These are phyloP conservation scores for Ramichloridium luteum DNA, from an alignment of 2,329 filamentous ascomycete species.

Conservation along the genomic window DNA sequence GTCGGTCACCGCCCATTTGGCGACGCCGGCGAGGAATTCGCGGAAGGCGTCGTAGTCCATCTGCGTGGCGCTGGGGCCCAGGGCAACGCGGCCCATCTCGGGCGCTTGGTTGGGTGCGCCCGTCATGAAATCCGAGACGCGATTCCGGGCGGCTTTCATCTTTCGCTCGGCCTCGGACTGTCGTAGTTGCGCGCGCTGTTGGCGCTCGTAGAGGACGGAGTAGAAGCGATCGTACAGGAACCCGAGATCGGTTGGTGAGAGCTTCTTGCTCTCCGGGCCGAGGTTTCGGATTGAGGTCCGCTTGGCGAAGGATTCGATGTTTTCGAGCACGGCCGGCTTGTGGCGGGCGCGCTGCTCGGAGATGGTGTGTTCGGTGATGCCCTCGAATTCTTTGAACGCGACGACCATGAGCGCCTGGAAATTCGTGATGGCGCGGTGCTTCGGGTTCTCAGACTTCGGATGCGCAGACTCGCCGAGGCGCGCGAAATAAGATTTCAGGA, in stretches of 20 bases:
- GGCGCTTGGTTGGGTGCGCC: constrained; percentile 39
- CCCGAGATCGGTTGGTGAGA: constrained; percentile 74
- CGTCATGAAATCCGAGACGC: constrained; percentile 37
- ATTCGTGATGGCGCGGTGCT: constrained; percentile 80
- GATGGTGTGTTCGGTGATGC: constrained; percentile 86
- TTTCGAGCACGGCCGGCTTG: constrained; percentile 86
- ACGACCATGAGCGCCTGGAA: constrained; percentile 99
- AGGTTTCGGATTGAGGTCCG: constrained; percentile 91
- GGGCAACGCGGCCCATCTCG: constrained; percentile 74
- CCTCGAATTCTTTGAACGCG: constrained; percentile 94
- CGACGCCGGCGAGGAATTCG: constrained; percentile 75
- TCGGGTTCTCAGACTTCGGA: constrained; percentile 88
- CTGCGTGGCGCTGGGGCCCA: constrained; percentile 76
- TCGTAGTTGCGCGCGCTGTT: constrained; percentile 67
- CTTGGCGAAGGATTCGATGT: constrained; percentile 95
- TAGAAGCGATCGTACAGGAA: constrained; percentile 93
- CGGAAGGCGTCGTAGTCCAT: constrained; percentile 98
- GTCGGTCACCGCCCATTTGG: constrained; percentile 89
- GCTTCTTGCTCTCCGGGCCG: constrained; percentile 85
- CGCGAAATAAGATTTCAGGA: constrained; percentile 89
- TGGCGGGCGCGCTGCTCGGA: constrained; percentile 81
- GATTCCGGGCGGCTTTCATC: constrained; percentile 49
- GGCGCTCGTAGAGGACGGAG: constrained; percentile 76
- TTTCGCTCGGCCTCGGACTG: constrained; percentile 57
- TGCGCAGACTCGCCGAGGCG: constrained; percentile 91